Percentiles rank a stretch among this genome's conserved stretches.
Evolutionary conservation across 2,329 filamentous ascomycete species (phyloP).

Genomic region (Aspergillus pseudoglaucus): DNA sequence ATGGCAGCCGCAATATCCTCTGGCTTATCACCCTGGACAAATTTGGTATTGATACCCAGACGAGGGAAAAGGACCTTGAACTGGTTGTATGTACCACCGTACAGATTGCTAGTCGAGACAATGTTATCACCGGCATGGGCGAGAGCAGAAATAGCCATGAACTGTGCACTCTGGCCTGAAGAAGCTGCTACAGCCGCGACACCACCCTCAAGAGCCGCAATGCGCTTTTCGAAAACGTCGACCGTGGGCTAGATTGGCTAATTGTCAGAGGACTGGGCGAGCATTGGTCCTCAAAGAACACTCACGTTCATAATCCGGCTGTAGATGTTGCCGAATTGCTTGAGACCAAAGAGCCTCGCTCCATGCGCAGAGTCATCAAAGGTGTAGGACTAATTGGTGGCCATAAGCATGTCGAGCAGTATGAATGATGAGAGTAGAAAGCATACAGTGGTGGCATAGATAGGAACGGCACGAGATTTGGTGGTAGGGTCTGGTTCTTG

Average conservation of each 20-base stretch:
- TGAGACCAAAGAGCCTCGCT: conserved; percentile 89
- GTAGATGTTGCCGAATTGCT: conserved; percentile 97
- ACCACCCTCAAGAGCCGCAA: conserved; percentile 91
- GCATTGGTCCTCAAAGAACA: conserved; percentile 5
- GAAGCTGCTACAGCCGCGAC: conserved; percentile 76
- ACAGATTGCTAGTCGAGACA: conserved; percentile 80
- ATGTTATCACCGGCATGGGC: conserved; percentile 89
- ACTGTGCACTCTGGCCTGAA: conserved; percentile 86
- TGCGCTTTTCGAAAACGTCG: conserved; percentile 92
- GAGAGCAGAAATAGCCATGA: conserved; percentile 81
- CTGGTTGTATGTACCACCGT: conserved; percentile 96
- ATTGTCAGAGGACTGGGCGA: background rate
- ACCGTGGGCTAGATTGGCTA: conserved; percentile 65
- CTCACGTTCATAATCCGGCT: conserved; percentile 88
- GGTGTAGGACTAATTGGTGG: conserved; percentile 60
- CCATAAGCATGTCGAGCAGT: background rate
- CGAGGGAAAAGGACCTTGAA: conserved; percentile 85
- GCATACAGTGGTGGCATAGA: conserved; percentile 79
- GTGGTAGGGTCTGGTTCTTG: conserved; percentile 74
- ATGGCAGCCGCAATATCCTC: conserved; percentile 75
- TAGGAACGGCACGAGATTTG: conserved; percentile 85
- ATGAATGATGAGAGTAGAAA: background rate
- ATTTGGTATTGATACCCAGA: conserved; percentile 83
- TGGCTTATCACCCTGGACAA: conserved; percentile 71
- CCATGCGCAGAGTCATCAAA: conserved; percentile 97